Percentiles rank a stretch among this genome's conserved stretches.
phyloP scores from a whole-genome alignment of 2,329 filamentous ascomycete genomes.

The Scopulariopsis brevicaulis region DNA sequence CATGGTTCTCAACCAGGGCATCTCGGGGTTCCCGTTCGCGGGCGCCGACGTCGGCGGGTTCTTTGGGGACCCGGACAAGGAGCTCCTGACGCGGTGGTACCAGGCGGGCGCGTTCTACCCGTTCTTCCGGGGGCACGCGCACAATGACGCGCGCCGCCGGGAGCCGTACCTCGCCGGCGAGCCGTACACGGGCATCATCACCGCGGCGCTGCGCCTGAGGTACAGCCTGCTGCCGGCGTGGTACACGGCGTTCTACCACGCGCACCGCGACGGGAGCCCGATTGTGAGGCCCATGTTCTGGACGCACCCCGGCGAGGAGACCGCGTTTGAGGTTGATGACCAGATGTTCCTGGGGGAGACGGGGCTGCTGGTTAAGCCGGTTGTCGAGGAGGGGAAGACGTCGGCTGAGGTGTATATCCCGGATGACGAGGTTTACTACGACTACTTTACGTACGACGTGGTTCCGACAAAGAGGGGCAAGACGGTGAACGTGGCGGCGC shows the following conservation, averaged over 20 bases:
- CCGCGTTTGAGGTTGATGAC: slow-evolving; percentile 80
- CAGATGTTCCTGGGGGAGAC: slow-evolving; percentile 86
- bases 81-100: slow-evolving; percentile 89
- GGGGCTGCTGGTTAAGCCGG: slow-evolving; percentile 85
- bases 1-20: slow-evolving; percentile 88
- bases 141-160: slow-evolving; percentile 88
- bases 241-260: slow-evolving; percentile 95
- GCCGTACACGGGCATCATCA: slow-evolving; percentile 77
- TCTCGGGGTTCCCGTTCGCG: slow-evolving; percentile 86
- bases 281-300: slow-evolving; percentile 91
- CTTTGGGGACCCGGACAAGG: slow-evolving; percentile 92
- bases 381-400: slow-evolving; percentile 64
- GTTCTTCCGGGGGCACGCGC: slow-evolving; percentile 94
- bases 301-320: slow-evolving; percentile 75
- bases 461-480: slow-evolving; percentile 61
- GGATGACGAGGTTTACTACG: slow-evolving; percentile 82
- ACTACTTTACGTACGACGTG: slow-evolving; percentile 82
- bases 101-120: slow-evolving; percentile 95
- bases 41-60: slow-evolving; percentile 96
- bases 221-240: slow-evolving; percentile 85
- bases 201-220: slow-evolving; percentile 74
- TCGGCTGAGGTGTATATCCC: slow-evolving; percentile 76
- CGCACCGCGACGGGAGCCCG: slow-evolving; percentile 70
- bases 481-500: slow-evolving; percentile 58
- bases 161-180: slow-evolving; percentile 85